phyloP scores from a whole-genome alignment of 2,329 filamentous ascomycete species.

The Aureobasidium sp. region DNA sequence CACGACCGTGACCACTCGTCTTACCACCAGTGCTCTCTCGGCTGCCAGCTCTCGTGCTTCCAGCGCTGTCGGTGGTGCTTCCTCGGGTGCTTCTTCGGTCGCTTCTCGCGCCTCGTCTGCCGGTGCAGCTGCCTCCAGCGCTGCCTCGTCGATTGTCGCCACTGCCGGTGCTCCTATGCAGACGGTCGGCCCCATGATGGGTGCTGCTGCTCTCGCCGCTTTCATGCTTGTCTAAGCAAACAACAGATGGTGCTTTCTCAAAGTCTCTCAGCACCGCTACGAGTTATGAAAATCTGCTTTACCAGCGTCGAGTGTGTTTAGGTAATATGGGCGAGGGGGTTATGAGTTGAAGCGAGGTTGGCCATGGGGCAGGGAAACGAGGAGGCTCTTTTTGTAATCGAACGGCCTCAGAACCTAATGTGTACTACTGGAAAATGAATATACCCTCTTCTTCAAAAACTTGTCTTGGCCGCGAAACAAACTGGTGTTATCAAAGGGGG shows the following conservation, averaged over 20 bases:
- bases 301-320: neutral
- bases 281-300: conserved; percentile 9
- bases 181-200: conserved; percentile 28
- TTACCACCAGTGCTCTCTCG: conserved; percentile 12
- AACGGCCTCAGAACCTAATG: conserved; percentile 2
- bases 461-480: too few species aligned
- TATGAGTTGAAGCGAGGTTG: neutral
- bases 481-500: too few species aligned
- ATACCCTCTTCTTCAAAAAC: neutral
- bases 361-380: neutral
- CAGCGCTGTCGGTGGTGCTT: conserved; percentile 15
- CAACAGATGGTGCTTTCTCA: neutral
- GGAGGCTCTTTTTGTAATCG: neutral
- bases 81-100: conserved; percentile 12
- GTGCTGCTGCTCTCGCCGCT: conserved; percentile 33
- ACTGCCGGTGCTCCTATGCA: conserved; percentile 21
- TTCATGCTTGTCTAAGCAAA: conserved; percentile 25
- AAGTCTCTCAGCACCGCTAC: neutral
- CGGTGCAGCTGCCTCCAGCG: conserved; percentile 7
- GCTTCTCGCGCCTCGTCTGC: conserved; percentile 12
- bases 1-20: too few species aligned
- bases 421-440: conserved; percentile 9
- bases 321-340: neutral
- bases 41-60: conserved; percentile 15
- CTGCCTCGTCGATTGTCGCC: conserved; percentile 13